These are phyloP conservation scores for Ustilago tritici DNA, from an alignment of 1,284 basidiomycete species.

Conservation along the genomic window DNA sequence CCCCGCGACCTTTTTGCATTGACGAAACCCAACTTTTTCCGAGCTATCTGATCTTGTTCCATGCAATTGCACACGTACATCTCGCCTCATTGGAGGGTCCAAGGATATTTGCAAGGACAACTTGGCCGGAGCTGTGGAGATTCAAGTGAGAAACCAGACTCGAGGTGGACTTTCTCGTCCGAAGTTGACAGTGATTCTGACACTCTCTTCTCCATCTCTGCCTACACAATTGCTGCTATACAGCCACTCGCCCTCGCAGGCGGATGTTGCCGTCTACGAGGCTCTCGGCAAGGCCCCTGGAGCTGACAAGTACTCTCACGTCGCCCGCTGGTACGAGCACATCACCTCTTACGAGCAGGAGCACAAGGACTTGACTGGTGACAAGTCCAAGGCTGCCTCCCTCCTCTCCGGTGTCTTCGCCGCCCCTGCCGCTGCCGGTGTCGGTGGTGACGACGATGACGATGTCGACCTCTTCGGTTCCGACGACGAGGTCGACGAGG, in stretches of 20 bases:
- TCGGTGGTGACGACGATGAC: constrained; percentile 85
- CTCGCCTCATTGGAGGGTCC: background rate
- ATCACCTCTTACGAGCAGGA: constrained; percentile 66
- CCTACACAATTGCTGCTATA: background rate
- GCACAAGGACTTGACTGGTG: constrained; percentile 64
- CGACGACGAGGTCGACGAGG: constrained; percentile 90
- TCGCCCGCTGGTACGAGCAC: constrained; percentile 87
- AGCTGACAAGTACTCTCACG: constrained; percentile 77
- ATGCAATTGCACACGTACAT: background rate
- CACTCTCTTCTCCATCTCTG: constrained; percentile 1
- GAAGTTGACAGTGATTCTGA: constrained; percentile 14
- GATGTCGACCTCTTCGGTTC: constrained; percentile 92
- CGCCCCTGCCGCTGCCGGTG: constrained; percentile 70
- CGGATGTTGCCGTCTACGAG: constrained; percentile 94
- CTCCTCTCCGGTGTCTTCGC: constrained; percentile 47
- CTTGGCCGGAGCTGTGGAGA: constrained; percentile 1
- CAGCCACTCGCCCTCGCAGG: constrained; percentile 94
- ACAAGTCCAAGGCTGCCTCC: constrained; percentile 66
- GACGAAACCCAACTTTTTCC: constrained; percentile 66
- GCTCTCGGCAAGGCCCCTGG: constrained; percentile 76
- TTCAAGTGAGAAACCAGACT: background rate
- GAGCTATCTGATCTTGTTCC: constrained; percentile 64
- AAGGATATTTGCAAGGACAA: background rate
- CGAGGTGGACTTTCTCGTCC: background rate
- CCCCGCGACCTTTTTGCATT: constrained; percentile 69